Evolutionary conservation across 1,284 basidiomycete genomes (phyloP).

Genomic region (Meira miltonrushii): DNA sequence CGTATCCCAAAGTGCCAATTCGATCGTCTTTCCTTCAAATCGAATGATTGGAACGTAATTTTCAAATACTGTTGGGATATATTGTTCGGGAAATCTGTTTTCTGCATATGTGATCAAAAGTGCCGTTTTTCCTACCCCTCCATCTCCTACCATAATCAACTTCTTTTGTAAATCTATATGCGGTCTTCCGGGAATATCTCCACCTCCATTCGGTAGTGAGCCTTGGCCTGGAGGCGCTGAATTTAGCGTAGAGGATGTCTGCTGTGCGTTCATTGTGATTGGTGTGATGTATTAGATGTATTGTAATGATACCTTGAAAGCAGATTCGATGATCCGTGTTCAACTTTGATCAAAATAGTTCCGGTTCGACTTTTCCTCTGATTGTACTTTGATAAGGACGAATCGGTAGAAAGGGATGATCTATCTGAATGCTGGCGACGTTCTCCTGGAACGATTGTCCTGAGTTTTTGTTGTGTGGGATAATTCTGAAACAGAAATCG

Average conservation of each 20-base stretch:
- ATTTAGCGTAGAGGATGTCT: constrained; percentile 7
- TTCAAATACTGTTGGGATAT: constrained; percentile 97
- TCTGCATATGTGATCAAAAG: constrained; percentile 67
- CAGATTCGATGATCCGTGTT: no score
- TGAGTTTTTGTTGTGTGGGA: no score
- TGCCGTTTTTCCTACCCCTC: constrained; percentile 79
- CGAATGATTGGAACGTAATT: constrained; percentile 82
- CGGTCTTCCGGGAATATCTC: constrained; percentile 22
- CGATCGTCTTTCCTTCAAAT: constrained; percentile 81
- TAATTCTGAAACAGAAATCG: no score
- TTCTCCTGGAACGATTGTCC: no score
- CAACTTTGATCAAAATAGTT: no score
- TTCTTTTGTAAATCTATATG: constrained; percentile 45
- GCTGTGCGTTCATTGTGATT: constrained; percentile 4
- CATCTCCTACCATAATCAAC: constrained; percentile 63
- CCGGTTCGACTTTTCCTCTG: no score
- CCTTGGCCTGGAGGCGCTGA: constrained; percentile 17
- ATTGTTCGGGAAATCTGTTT: constrained; percentile 95
- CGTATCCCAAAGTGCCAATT: constrained; percentile 95
- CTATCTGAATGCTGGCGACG: no score
- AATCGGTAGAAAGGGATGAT: no score
- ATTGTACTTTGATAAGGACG: no score
- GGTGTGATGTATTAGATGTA: no score
- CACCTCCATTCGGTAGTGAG: neutral
- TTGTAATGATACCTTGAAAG: no score